phyloP scores from a whole-genome alignment of 225 moss, liverwort and hornwort genomes.

The Anthoceros angustus region DNA sequence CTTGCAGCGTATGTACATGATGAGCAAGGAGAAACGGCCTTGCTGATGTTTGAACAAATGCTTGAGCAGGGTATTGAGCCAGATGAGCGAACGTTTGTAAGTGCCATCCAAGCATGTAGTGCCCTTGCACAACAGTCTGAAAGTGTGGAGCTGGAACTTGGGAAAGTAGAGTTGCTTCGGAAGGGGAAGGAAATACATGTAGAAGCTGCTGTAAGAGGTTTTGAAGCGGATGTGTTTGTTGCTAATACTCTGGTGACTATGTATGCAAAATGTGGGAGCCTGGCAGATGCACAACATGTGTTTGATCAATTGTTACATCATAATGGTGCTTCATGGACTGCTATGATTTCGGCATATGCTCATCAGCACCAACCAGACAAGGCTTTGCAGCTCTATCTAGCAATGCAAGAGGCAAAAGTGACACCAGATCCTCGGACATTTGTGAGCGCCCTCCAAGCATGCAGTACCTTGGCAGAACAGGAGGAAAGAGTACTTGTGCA shows the following conservation, averaged over 20 bases:
- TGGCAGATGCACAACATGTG: not conserved
- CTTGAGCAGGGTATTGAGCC: too few relatives aligned
- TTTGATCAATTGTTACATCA: not conserved
- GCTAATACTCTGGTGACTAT: not conserved
- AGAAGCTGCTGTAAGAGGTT: not conserved
- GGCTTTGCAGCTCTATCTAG: not conserved
- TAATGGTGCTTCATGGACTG: not conserved
- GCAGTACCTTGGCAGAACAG: too few relatives aligned
- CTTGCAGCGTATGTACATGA: too few relatives aligned
- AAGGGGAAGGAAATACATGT: not conserved
- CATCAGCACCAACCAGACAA: not conserved
- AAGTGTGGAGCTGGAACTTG: not conserved
- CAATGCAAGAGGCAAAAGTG: not conserved
- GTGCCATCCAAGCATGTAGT: not conserved
- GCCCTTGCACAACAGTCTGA: not conserved
- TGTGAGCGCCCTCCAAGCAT: not conserved
- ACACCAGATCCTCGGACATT: not conserved
- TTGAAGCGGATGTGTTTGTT: not conserved
- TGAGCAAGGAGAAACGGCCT: too few relatives aligned
- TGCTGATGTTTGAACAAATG: too few relatives aligned
- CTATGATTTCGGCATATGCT: not conserved
- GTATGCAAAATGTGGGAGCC: conserved; percentile 3
- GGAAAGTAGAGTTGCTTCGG: not conserved
- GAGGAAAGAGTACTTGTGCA: too few relatives aligned
- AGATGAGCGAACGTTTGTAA: not conserved